A percentile compares a stretch with the other conserved stretches of the same genome.
Evolutionary conservation across 2,329 filamentous ascomycete genomes (phyloP).

Genomic region (Bipolaris zeicola): DNA sequence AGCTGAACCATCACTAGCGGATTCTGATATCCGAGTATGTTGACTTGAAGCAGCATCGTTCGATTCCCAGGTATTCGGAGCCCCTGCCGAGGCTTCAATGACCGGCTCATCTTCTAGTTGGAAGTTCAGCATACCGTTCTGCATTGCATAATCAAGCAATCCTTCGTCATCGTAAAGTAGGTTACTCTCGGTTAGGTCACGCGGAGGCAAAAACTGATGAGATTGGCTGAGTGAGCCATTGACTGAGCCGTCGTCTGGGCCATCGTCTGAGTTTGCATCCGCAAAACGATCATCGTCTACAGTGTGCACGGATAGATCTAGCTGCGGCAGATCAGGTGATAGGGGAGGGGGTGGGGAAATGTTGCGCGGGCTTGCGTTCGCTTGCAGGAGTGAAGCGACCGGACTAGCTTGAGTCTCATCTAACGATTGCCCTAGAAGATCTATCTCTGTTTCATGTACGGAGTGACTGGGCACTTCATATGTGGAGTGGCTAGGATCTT

Average conservation of each 20-base stretch:
- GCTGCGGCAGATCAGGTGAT: constrained; percentile 11
- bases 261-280: constrained; percentile 49
- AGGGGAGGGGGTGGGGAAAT: constrained; percentile 2
- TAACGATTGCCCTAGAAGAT: neutral
- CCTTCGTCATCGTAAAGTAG: constrained; percentile 44
- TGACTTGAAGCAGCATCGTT: constrained; percentile 20
- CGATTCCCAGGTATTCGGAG: constrained; percentile 7
- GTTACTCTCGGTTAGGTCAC: constrained; percentile 35
- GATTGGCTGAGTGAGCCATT: constrained; percentile 14
- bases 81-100: constrained; percentile 8
- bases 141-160: constrained; percentile 41
- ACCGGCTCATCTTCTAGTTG: constrained; percentile 24
- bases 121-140: constrained; percentile 40
- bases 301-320: constrained; percentile 38
- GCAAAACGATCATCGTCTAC: constrained; percentile 51
- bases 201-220: constrained; percentile 13
- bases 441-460: constrained; percentile 2
- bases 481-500: neutral
- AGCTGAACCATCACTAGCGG: constrained; percentile 25
- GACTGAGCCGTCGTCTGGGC: constrained; percentile 22
- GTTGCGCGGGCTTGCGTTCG: constrained; percentile 6
- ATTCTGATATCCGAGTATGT: constrained; percentile 15
- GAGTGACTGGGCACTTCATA: neutral
- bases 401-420: constrained; percentile 4
- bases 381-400: constrained; percentile 2